Evolutionary conservation across 768 basidiomycete genomes (phyloP), one percentile per base, ranked within the genome.

Genomic region (Cyclocybe cylindracea): DNA sequence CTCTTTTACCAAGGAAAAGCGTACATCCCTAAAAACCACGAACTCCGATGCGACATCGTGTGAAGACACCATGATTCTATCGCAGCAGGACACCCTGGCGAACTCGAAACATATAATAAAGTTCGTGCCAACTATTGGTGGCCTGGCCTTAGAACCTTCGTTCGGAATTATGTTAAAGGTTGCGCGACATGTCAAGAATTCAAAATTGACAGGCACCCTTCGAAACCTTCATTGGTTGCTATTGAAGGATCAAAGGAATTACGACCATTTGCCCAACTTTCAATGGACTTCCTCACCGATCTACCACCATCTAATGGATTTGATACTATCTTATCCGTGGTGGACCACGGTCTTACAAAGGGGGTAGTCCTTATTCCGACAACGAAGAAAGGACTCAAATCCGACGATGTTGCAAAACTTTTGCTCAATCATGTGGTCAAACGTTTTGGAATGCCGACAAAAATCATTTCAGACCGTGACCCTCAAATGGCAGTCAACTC

Each of bases 401-500:
- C 61, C 0, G 41, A 47, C 13, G 56, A 55, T 2, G 42, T 59
- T 0, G 64, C 68, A 0, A 0, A 54, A 6, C 38, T 59, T 1
- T 64, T 54, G n/a, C 40, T 54, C 0, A 48, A 64, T 10, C 13
- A 66, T 24, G 53, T 71, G 1, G 67, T 52, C 34, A 53, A 54
- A 41, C 47, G 53, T 4, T 64, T 68, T 44, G 66, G 70, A 5
- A 24, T 69, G 0, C 66, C 71, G 0, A n/a, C 32, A 0, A 61
- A 61, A 7, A 43, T 71, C 18, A 60, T 68, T 0, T 60, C 55
- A 1, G 68, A 72, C n/a, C 41, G 60, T 5, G 70, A 63, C 5
- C 45, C 62, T 1, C 61, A 64, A 41, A 75, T 74, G 38, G 62
- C 60, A 0, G 58, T 66, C 0, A 18, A 60, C 7, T 66, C 72